Base-by-base conservation (phyloP, 495 filamentous ascomycete genomes). In the Eremomyces bilateralis region DNA sequence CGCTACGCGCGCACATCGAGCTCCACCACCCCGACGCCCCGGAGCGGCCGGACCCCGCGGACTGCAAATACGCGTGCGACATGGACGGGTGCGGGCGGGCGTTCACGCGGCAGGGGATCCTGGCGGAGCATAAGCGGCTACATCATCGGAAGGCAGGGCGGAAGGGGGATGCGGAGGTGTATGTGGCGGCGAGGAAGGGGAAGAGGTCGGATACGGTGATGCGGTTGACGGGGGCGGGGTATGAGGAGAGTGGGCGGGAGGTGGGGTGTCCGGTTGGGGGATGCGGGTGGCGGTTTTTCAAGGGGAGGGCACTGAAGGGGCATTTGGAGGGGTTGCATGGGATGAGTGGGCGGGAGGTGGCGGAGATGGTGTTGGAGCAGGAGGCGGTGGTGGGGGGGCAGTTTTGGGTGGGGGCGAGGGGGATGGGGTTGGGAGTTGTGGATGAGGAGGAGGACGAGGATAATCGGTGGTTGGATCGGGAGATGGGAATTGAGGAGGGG, bases 41-140 rank as follows among this genome's bases (percentile, higher is more conserved):
- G 18, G 53, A 62, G 29, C 62, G 60, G 25, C 64, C 65, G 1
- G 90, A 76, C 40, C 59, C 74, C n/a, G 91, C 83, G 44, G 78
- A 76, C 1, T 54, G 67, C 24, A 62, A 65, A 10, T 68, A 80
- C 45, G 55, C 77, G 1, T 63, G 56, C 16, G 45, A 49, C 0
- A 61, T 63, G 5, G 64, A 62, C n/a, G 54, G 63, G 35, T 93
- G 83, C 44, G 75, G 71, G 0, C 62, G 65, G 33, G 58, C 58
- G 13, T 83, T 81, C 40, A 57, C 59, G 17, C 71, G 69, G 39
- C 84, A 82, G 49, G 56, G 63, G n/a, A 69, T 64, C 32, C 59
- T 93, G 0, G 77, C 83, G 53, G 75, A 81, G 31, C 83, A 93
- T 42, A 62, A 90, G 25, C 71, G 78, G 15, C 79, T 67, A 6